Conservation (phyloP, 257 asterid species). For the Dorcoceras hygrometricum region DNA sequence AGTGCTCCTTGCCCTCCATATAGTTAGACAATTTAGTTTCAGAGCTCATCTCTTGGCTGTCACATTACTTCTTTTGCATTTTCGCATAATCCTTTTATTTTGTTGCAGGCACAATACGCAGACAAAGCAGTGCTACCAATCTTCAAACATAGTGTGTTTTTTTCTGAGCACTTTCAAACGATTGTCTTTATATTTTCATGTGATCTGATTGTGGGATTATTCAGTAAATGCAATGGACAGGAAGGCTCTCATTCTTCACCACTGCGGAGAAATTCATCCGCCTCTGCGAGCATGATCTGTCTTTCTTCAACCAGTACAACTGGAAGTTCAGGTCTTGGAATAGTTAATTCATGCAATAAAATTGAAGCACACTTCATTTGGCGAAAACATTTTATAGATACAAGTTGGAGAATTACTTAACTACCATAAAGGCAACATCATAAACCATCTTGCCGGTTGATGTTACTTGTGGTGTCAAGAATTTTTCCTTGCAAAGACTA, state of each 20-base stretch:
- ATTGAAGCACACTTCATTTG: neutral
- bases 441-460: neutral
- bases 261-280: conserved; percentile 74
- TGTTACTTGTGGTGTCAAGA: neutral
- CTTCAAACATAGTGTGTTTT: conserved; percentile 49
- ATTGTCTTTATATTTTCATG: conserved; percentile 15
- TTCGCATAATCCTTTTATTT: conserved; percentile 6
- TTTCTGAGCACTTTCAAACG: conserved; percentile 9
- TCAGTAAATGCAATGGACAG: conserved; percentile 46
- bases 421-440: neutral
- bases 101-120: conserved; percentile 58
- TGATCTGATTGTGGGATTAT: conserved; percentile 25
- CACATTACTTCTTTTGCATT: neutral
- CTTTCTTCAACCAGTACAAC: conserved; percentile 45
- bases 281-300: conserved; percentile 54
- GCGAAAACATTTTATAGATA: neutral
- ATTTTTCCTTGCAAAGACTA: neutral
- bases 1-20: neutral
- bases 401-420: neutral
- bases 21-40: neutral
- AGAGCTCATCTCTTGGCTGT: neutral
- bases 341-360: neutral
- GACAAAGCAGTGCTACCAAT: conserved; percentile 74
- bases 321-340: conserved; percentile 51
- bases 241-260: conserved; percentile 51